Evolutionary conservation across 2,329 filamentous ascomycete genomes (phyloP).

Genomic region (Chaetomiaceae sp.): DNA sequence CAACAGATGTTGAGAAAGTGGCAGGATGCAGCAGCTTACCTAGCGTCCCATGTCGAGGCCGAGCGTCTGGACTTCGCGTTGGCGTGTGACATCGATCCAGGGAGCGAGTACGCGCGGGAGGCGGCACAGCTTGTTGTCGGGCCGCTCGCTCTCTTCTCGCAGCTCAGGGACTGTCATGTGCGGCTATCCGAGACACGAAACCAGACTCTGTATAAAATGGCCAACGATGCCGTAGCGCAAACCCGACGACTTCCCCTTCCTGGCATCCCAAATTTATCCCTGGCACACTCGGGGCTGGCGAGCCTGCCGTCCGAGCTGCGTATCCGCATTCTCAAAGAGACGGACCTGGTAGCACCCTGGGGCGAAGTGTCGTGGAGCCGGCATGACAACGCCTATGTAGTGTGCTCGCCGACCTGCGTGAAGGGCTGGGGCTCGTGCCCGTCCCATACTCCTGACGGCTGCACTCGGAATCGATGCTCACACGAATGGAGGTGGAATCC

Average conservation of each 20-base stretch:
- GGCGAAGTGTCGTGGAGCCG: background rate
- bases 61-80: background rate
- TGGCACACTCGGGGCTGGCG: background rate
- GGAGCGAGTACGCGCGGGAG: background rate
- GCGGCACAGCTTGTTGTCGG: background rate
- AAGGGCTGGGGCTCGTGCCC: background rate
- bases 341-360: background rate
- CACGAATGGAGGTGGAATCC: background rate
- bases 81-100: slow-evolving; percentile 1
- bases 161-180: background rate
- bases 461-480: background rate
- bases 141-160: background rate
- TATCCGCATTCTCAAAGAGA: background rate
- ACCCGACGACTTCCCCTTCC: background rate
- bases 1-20: background rate
- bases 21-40: background rate
- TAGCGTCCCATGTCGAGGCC: background rate
- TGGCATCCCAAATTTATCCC: background rate
- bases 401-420: background rate
- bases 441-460: background rate
- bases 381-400: background rate
- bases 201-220: background rate
- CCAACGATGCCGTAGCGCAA: background rate
- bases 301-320: background rate
- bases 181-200: background rate